phyloP scores from a whole-genome alignment of 2,329 filamentous ascomycete species.

The Fusarium nelsonii region DNA sequence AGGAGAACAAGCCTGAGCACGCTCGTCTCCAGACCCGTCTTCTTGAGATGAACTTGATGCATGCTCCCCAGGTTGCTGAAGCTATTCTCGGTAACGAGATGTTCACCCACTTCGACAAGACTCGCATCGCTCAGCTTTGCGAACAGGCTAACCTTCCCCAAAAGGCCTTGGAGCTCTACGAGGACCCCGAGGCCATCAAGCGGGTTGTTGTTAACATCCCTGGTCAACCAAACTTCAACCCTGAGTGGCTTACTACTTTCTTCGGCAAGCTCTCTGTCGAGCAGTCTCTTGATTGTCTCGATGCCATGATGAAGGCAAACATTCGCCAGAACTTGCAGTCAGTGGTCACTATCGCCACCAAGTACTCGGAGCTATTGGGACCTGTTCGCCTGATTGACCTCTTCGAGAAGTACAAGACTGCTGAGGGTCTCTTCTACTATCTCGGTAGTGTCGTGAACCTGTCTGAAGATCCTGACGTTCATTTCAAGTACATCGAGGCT shows the following conservation, averaged over 20 bases:
- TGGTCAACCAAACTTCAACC: slow-evolving; percentile 84
- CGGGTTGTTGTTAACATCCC: slow-evolving; percentile 87
- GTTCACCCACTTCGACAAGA: slow-evolving; percentile 96
- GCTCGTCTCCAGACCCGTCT: slow-evolving; percentile 93
- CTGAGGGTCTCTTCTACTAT: slow-evolving; percentile 98
- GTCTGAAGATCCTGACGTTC: slow-evolving; percentile 93
- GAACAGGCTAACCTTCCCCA: slow-evolving; percentile 91
- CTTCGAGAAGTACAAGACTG: slow-evolving; percentile 97
- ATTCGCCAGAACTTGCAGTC: slow-evolving; percentile 97
- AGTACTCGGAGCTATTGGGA: slow-evolving; percentile 95
- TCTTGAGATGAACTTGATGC: slow-evolving; percentile 97
- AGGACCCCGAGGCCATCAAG: slow-evolving; percentile 91
- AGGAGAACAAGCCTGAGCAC: slow-evolving; percentile 95
- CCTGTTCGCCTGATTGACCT: slow-evolving; percentile 90
- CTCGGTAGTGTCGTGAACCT: slow-evolving; percentile 98
- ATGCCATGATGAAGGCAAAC: slow-evolving; percentile 96
- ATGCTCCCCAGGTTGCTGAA: slow-evolving; percentile 96
- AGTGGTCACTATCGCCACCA: slow-evolving; percentile 95
- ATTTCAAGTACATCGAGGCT: slow-evolving; percentile 99
- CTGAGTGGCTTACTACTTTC: slow-evolving; percentile 92
- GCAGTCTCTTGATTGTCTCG: slow-evolving; percentile 91
- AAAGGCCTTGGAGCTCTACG: slow-evolving; percentile 93
- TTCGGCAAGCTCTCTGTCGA: slow-evolving; percentile 96
- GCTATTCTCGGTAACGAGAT: slow-evolving; percentile 98
- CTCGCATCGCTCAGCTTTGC: slow-evolving; percentile 88